Percentiles rank a stretch among this genome's conserved stretches.
These are phyloP conservation scores for Tuber calosporum DNA, from an alignment of 495 filamentous ascomycete species.

Conservation along the genomic window DNA sequence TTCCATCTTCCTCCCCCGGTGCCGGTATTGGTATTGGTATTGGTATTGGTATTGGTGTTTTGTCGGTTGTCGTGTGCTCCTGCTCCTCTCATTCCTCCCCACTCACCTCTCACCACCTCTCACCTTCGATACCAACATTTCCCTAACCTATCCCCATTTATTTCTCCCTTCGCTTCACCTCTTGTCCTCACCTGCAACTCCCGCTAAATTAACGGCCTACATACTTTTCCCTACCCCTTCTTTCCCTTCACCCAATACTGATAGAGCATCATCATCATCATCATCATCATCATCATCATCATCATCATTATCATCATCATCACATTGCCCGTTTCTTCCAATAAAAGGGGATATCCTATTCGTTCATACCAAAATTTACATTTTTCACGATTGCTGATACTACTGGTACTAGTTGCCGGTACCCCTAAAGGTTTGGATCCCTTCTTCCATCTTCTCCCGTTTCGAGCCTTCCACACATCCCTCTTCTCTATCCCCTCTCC, in stretches of 20 bases:
- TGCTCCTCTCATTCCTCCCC: background rate
- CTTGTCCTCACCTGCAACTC: background rate
- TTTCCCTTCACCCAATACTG: background rate
- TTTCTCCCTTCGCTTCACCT: background rate
- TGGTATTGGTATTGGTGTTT: conserved; percentile 4
- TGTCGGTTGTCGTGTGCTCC: background rate
- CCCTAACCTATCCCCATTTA: background rate
- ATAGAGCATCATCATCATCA: background rate
- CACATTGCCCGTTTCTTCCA: background rate
- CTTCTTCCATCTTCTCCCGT: background rate
- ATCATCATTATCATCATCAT: background rate
- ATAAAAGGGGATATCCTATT: background rate
- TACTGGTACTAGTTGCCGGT: background rate
- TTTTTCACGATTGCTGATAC: background rate
- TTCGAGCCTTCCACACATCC: background rate
- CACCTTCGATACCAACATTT: background rate
- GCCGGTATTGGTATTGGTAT: too few relatives aligned
- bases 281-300: background rate
- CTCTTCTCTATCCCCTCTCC: background rate
- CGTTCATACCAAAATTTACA: background rate
- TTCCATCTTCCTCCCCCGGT: too few relatives aligned
- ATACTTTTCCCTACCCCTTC: background rate
- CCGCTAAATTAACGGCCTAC: background rate
- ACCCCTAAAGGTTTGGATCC: background rate
- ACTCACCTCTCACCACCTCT: background rate